Percentiles rank a stretch among this genome's conserved stretches.
Conservation (phyloP, 1,284 basidiomycete species). For the Tilletiaria anomala region DNA sequence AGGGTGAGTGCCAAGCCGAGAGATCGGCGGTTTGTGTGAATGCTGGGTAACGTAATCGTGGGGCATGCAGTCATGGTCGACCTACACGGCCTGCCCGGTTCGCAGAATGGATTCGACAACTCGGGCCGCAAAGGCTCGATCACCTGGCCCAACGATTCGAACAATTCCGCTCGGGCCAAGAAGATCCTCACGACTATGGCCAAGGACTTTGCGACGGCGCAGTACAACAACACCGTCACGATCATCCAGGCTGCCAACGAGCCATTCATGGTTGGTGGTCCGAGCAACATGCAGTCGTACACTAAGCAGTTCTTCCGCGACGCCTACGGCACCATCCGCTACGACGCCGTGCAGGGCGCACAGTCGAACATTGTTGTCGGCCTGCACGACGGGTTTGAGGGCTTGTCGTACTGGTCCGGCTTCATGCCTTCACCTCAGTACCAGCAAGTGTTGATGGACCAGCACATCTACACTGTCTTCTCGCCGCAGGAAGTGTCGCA, state of each 20-base stretch:
- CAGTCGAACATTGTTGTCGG: conserved; percentile 39
- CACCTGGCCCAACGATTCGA: conserved; percentile 55
- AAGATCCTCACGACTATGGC: conserved; percentile 50
- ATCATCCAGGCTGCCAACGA: conserved; percentile 32
- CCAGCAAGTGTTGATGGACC: conserved; percentile 60
- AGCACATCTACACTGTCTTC: conserved; percentile 37
- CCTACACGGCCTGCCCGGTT: conserved; percentile 45
- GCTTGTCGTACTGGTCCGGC: conserved; percentile 53
- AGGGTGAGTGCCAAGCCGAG: too few relatives aligned
- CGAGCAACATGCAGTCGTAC: too few relatives aligned
- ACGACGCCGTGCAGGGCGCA: conserved; percentile 23
- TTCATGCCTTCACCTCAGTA: conserved; percentile 50
- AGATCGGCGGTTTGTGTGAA: too few relatives aligned
- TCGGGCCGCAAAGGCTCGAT: conserved; percentile 48
- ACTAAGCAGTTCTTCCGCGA: too few relatives aligned
- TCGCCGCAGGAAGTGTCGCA: too few relatives aligned
- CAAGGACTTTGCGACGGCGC: conserved; percentile 12
- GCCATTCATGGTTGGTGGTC: too few relatives aligned
- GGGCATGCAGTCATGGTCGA: conserved; percentile 70
- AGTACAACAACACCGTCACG: conserved; percentile 22
- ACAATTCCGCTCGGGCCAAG: conserved; percentile 58
- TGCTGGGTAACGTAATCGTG: too few relatives aligned
- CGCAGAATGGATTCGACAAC: conserved; percentile 53
- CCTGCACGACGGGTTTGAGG: conserved; percentile 74
- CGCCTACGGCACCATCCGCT: conserved; percentile 14